Evolutionary conservation across 2,329 filamentous ascomycete genomes (phyloP).

Genomic region (Onygenales sp.): DNA sequence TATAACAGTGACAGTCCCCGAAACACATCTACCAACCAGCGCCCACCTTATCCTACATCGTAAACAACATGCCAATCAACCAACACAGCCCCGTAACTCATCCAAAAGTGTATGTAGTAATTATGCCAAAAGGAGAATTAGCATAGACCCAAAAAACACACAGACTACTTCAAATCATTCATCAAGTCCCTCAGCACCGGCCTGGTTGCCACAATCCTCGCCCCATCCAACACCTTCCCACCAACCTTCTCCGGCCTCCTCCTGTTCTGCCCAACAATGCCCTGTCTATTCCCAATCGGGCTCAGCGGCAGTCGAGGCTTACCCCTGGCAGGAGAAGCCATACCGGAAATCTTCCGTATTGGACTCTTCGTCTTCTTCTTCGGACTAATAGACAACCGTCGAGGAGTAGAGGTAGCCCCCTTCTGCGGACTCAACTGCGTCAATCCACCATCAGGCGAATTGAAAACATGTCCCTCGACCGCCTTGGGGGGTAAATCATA

Average conservation of each 20-base stretch:
- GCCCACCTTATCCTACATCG: no score
- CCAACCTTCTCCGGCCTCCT: conserved; percentile 52
- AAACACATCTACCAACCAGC: no score
- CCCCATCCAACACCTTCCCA: conserved; percentile 41
- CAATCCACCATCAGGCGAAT: conserved; percentile 25
- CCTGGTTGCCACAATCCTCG: conserved; percentile 53
- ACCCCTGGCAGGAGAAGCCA: conserved; percentile 12
- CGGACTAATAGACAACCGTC: conserved; percentile 18
- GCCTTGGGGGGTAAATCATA: conserved; percentile 60
- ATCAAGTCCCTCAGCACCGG: conserved; percentile 67
- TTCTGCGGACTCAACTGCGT: conserved; percentile 8
- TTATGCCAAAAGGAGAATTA: conserved; percentile 1
- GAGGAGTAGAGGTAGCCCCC: conserved; percentile 2
- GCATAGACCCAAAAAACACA: conserved; percentile 12
- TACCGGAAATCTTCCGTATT: conserved; percentile 2
- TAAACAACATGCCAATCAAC: no score
- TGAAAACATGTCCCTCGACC: conserved; percentile 59
- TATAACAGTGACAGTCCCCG: no score
- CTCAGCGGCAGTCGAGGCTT: conserved; percentile 20
- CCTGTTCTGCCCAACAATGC: conserved; percentile 21
- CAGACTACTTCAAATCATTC: conserved; percentile 47
- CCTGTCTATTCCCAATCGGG: conserved; percentile 21
- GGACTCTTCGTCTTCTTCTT: conserved; percentile 18
- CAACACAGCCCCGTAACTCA: background rate
- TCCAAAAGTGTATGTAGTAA: background rate